Conservation (phyloP, 2,329 filamentous ascomycete species). For the Stachybotrys echinatus region DNA sequence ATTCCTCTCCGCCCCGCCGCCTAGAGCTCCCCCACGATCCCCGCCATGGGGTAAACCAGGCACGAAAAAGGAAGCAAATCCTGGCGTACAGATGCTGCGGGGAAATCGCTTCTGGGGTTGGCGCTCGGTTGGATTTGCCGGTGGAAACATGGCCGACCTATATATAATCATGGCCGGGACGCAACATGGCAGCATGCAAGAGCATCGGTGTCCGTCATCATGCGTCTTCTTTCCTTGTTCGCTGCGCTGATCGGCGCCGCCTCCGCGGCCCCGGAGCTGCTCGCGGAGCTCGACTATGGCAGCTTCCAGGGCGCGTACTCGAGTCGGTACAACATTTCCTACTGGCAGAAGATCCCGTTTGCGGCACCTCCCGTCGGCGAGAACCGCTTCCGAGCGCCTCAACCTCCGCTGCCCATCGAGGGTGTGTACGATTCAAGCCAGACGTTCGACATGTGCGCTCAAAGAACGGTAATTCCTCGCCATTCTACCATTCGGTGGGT, state of each 20-base stretch:
- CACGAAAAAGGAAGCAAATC: too few relatives aligned
- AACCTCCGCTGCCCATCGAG: background rate
- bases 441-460: conserved; percentile 1
- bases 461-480: background rate
- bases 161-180: too few relatives aligned
- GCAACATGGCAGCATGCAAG: too few relatives aligned
- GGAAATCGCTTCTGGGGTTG: too few relatives aligned
- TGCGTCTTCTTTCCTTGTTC: too few relatives aligned
- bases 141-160: too few relatives aligned
- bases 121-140: too few relatives aligned
- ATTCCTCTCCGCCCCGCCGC: too few relatives aligned
- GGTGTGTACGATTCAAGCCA: conserved; percentile 1
- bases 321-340: background rate
- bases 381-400: conserved; percentile 1
- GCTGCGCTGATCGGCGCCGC: background rate
- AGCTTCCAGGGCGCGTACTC: conserved; percentile 1
- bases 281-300: background rate
- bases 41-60: too few relatives aligned
- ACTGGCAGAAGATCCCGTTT: conserved; percentile 1
- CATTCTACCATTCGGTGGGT: background rate
- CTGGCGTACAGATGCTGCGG: too few relatives aligned
- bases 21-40: too few relatives aligned
- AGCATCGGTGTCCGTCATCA: too few relatives aligned
- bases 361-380: background rate
- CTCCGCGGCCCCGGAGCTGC: background rate